Conservation (phyloP, 1,139 yeast species). For the Pichia sp. region DNA sequence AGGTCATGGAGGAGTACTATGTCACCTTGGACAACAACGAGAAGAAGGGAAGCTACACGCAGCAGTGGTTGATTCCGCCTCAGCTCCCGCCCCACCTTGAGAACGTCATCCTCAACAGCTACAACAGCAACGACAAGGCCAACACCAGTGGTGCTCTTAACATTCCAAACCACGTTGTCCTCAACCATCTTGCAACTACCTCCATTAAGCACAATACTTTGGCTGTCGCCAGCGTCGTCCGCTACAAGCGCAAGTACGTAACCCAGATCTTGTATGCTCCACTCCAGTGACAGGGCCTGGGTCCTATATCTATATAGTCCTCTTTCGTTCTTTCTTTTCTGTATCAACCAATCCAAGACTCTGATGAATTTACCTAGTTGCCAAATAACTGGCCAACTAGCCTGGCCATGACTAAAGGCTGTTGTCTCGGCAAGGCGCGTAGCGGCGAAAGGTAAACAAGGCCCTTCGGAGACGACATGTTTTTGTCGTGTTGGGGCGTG, state of each 20-base stretch:
- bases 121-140: conserved; percentile 50
- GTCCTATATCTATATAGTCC: too few species aligned
- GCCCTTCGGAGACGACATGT: background rate
- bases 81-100: conserved; percentile 94
- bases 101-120: conserved; percentile 83
- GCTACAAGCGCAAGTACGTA: conserved; percentile 85
- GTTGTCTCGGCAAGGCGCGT: conserved; percentile 1
- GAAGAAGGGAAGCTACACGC: conserved; percentile 55
- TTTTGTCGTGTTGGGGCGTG: background rate
- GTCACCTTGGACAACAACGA: conserved; percentile 69
- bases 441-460: conserved; percentile 4
- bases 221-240: conserved; percentile 84
- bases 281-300: conserved; percentile 33
- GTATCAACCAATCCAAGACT: too few species aligned
- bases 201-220: conserved; percentile 87
- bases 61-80: conserved; percentile 87
- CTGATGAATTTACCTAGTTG: too few species aligned
- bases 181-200: conserved; percentile 92
- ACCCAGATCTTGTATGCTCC: conserved; percentile 96
- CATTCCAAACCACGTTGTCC: conserved; percentile 91
- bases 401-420: too few species aligned
- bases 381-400: too few species aligned
- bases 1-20: conserved; percentile 76
- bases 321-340: too few species aligned
- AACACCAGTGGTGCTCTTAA: conserved; percentile 74